phyloP scores from a whole-genome alignment of 2,329 filamentous ascomycete species.

The Onygenales sp. region DNA sequence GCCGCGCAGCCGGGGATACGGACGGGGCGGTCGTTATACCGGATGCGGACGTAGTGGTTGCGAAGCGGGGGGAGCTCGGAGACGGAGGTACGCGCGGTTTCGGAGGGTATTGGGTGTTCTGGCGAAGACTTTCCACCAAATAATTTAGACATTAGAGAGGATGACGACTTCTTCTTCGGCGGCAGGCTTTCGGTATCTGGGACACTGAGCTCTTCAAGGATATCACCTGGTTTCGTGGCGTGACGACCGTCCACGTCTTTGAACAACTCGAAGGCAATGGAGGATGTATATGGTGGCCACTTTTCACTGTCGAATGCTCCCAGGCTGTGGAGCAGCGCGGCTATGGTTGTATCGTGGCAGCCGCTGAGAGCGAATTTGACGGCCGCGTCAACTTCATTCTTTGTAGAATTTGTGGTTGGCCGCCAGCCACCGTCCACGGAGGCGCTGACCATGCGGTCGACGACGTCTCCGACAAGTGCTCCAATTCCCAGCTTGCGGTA shows the following conservation, averaged over 20 bases:
- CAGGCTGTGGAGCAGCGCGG: conserved; percentile 64
- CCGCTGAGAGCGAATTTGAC: conserved; percentile 73
- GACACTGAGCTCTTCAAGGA: conserved; percentile 18
- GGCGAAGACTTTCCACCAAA: conserved; percentile 10
- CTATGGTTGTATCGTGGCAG: conserved; percentile 90
- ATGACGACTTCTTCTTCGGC: conserved; percentile 15
- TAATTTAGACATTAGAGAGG: conserved; percentile 23
- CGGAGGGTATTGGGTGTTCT: conserved; percentile 14
- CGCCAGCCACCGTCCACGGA: conserved; percentile 51
- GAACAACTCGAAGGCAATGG: conserved; percentile 87
- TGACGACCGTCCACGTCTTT: conserved; percentile 35
- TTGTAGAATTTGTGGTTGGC: conserved; percentile 42
- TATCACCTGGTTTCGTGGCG: conserved; percentile 9
- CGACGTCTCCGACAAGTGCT: conserved; percentile 71
- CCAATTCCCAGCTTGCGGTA: conserved; percentile 89
- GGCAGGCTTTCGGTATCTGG: conserved; percentile 11
- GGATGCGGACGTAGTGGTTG: conserved; percentile 76
- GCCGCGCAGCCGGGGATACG: conserved; percentile 69
- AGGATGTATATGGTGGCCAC: conserved; percentile 92
- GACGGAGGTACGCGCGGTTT: conserved; percentile 25
- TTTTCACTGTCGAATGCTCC: conserved; percentile 63
- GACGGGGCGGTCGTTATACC: conserved; percentile 82
- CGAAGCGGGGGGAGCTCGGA: conserved; percentile 17
- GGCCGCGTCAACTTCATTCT: conserved; percentile 38
- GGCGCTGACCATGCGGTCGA: conserved; percentile 59